Evolutionary conservation across 2,329 filamentous ascomycete genomes (phyloP).

Genomic region (Thyridium curvatum): DNA sequence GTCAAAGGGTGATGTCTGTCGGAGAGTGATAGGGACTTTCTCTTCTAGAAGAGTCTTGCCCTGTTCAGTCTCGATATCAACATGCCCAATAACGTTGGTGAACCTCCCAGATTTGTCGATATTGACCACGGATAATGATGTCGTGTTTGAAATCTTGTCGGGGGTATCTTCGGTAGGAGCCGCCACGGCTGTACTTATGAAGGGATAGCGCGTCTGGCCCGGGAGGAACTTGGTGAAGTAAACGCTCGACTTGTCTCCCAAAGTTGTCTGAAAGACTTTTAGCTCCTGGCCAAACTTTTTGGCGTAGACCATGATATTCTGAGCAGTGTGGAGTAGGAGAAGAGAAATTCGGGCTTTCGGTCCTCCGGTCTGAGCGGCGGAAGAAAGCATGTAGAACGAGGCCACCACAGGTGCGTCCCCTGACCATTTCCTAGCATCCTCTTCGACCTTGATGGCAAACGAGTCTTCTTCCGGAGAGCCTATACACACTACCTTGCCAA

Average conservation of each 20-base stretch:
- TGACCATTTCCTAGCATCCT: slow-evolving; percentile 27
- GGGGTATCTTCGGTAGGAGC: neutral
- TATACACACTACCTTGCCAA: slow-evolving; percentile 25
- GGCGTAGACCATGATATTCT: slow-evolving; percentile 15
- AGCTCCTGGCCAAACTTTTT: slow-evolving; percentile 17
- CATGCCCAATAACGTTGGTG: slow-evolving; percentile 28
- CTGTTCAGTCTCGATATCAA: slow-evolving; percentile 27
- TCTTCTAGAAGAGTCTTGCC: slow-evolving; percentile 29
- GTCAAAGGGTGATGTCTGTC: slow-evolving; percentile 29
- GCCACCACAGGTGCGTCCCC: slow-evolving; percentile 30
- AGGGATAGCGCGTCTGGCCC: slow-evolving; percentile 20
- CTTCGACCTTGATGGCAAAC: slow-evolving; percentile 22
- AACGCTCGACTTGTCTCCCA: slow-evolving; percentile 21
- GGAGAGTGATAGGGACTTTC: slow-evolving; percentile 27
- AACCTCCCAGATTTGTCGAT: slow-evolving; percentile 18
- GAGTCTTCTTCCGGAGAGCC: slow-evolving; percentile 19
- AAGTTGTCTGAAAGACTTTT: slow-evolving; percentile 22
- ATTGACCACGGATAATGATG: too few relatives aligned
- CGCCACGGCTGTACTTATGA: slow-evolving; percentile 13
- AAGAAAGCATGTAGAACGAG: slow-evolving; percentile 32
- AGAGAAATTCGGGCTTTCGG: slow-evolving; percentile 21
- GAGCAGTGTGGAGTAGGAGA: slow-evolving; percentile 16
- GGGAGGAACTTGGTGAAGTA: slow-evolving; percentile 30
- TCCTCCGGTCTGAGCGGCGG: slow-evolving; percentile 18
- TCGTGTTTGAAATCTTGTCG: too few relatives aligned